Evolutionary conservation across 2,329 filamentous ascomycete species (phyloP), one percentile per base, ranked within the genome.

Genomic region (Xylaria sp.): DNA sequence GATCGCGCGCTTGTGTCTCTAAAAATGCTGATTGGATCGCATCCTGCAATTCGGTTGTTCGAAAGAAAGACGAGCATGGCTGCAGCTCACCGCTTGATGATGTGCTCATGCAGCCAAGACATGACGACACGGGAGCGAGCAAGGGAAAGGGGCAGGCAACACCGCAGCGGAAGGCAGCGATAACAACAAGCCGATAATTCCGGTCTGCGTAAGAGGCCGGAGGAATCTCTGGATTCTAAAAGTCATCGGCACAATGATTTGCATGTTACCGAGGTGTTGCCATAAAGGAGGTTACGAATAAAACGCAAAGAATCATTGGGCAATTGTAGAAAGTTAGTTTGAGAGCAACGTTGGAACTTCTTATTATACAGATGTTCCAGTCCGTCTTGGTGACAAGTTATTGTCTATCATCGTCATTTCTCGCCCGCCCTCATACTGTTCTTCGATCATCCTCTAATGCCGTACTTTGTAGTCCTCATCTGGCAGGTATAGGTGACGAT

Each of bases 401-500:
- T 67, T 50, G 41, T 66, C 66, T 60, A 65, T 28, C 51, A 51
- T 34, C 23, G 23, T 25, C 23, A 44, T 55, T 52, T 56, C 63
- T 63, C 23, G 39, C 57, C 44, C 37, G 25, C 54, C 25, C 32
- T 50, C 32, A 39, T 64, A 60, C 57, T 63, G 57, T 50, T 58
- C 34, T 60, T 62, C 58, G 25, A 51, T 46, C 70, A 74, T 81
- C 83, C 86, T 80, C 88, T 91, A 74, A 87, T 95, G 80, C 89
- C 87, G 84, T 76, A 87, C 92, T 73, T 88, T 86, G 84, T 99
- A 99, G 77, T 91, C 90, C 78, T 92, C 92, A 84, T 99, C 95
- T 52, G 96, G 96, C 78, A 99, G 87, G 82, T 98, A 99, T 80
- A 99, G 83, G 85, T 98, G 96, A 83, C 96, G 90, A 83, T 96